Percentiles rank a stretch among this genome's conserved stretches.
phyloP scores from a whole-genome alignment of 2,329 filamentous ascomycete genomes.

The Curvularia sp. region DNA sequence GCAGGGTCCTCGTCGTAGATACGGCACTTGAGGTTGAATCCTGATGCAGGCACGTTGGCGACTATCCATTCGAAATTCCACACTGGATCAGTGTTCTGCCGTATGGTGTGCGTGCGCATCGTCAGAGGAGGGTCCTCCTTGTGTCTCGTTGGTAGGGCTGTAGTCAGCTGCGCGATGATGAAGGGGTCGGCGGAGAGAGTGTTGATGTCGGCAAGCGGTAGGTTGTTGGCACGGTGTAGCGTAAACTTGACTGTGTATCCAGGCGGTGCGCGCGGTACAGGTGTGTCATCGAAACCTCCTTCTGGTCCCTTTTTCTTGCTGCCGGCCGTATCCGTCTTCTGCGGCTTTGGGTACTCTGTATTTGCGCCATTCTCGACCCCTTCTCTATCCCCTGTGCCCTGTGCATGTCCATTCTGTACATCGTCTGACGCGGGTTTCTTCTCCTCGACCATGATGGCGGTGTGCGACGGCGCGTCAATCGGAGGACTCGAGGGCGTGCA shows the following conservation, averaged over 20 bases:
- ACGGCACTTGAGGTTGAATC: constrained; percentile 83
- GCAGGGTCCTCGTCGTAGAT: constrained; percentile 90
- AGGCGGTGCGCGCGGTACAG: constrained; percentile 73
- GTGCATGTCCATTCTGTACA: constrained; percentile 22
- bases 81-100: constrained; percentile 72
- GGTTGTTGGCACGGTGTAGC: constrained; percentile 79
- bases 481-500: constrained; percentile 3
- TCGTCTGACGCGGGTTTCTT: constrained; percentile 17
- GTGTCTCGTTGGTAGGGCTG: constrained; percentile 74
- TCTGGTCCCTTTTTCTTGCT: constrained; percentile 60
- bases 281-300: constrained; percentile 81
- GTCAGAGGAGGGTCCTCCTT: constrained; percentile 82
- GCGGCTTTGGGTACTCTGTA: constrained; percentile 28
- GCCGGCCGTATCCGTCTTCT: constrained; percentile 34
- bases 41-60: constrained; percentile 80
- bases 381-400: constrained; percentile 21
- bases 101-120: constrained; percentile 77
- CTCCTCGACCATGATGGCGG: constrained; percentile 23
- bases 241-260: constrained; percentile 87
- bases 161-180: constrained; percentile 76
- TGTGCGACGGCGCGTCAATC: constrained; percentile 9
- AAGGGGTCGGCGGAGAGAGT: constrained; percentile 84
- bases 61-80: constrained; percentile 91
- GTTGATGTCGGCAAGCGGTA: constrained; percentile 81
- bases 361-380: constrained; percentile 18